Evolutionary conservation across 768 basidiomycete species (phyloP).

Genomic region (Cystoderma amianthinum): DNA sequence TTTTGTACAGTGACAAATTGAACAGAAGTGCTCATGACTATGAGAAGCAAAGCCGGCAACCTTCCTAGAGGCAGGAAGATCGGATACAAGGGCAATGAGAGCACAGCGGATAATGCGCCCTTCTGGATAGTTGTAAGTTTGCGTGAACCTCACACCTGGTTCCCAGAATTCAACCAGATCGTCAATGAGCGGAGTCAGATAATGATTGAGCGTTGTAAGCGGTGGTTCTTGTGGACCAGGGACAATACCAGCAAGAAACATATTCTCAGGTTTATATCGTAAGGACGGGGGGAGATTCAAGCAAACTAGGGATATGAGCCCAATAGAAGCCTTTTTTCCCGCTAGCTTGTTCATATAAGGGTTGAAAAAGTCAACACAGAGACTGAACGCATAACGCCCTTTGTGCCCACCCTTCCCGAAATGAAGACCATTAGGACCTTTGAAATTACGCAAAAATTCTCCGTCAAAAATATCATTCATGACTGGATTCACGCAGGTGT

Average conservation of each 20-base stretch:
- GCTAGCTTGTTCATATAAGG: slow-evolving; percentile 15
- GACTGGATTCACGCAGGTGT: slow-evolving; percentile 3
- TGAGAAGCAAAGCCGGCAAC: slow-evolving; percentile 10
- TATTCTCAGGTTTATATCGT: slow-evolving; percentile 22
- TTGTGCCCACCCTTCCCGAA: slow-evolving; percentile 12
- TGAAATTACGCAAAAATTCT: slow-evolving; percentile 12
- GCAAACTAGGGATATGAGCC: slow-evolving; percentile 24
- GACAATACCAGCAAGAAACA: slow-evolving; percentile 25
- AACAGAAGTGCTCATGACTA: neutral
- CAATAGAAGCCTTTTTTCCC: slow-evolving; percentile 19
- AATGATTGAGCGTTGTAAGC: slow-evolving; percentile 14
- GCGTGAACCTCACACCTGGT: slow-evolving; percentile 15
- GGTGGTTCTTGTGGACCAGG: slow-evolving; percentile 26
- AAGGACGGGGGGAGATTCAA: slow-evolving; percentile 25
- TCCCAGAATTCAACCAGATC: slow-evolving; percentile 19
- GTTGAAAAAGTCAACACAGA: slow-evolving; percentile 29
- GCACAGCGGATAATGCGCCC: slow-evolving; percentile 16
- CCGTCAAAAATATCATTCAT: slow-evolving; percentile 19
- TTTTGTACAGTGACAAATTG: neutral
- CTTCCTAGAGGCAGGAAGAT: slow-evolving; percentile 26
- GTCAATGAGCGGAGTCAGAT: slow-evolving; percentile 18
- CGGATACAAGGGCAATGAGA: slow-evolving; percentile 21
- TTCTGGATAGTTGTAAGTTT: slow-evolving; percentile 7
- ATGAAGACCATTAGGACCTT: slow-evolving; percentile 16
- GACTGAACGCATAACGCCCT: slow-evolving; percentile 19